phyloP scores from a whole-genome alignment of 306 rosid genomes.

The Citrullus mucosospermus region DNA sequence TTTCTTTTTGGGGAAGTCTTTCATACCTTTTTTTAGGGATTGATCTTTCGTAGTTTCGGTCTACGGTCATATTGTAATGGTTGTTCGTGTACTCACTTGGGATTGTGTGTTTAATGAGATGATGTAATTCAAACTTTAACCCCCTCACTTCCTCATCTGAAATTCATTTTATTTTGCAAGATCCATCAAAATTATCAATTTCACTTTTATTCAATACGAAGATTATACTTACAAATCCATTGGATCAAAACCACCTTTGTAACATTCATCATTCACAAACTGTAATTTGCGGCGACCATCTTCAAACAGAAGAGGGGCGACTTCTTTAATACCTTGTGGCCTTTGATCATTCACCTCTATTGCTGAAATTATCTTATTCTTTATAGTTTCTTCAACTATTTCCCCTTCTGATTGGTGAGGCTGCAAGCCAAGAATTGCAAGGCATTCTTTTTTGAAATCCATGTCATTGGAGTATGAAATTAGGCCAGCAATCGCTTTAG shows the following conservation, averaged over 20 bases:
- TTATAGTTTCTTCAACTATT: slow-evolving; percentile 39
- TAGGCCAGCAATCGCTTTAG: slow-evolving; percentile 71
- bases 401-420: slow-evolving; percentile 37
- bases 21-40: slow-evolving; percentile 2
- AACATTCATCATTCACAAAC: slow-evolving; percentile 27
- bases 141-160: neutral
- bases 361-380: slow-evolving; percentile 50
- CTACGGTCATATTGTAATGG: neutral
- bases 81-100: neutral
- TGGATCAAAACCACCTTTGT: slow-evolving; percentile 21
- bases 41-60: neutral
- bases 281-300: slow-evolving; percentile 23
- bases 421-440: slow-evolving; percentile 68
- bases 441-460: slow-evolving; percentile 62
- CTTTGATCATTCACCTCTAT: slow-evolving; percentile 56
- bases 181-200: neutral
- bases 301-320: slow-evolving; percentile 46
- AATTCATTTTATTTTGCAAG: neutral
- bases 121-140: neutral
- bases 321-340: slow-evolving; percentile 39
- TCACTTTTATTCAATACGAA: neutral
- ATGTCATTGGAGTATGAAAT: slow-evolving; percentile 56
- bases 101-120: neutral
- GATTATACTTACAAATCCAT: slow-evolving; percentile 21
- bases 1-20: neutral